Conservation (phyloP, 768 basidiomycete species). For the Pisolithus tinctorius region DNA sequence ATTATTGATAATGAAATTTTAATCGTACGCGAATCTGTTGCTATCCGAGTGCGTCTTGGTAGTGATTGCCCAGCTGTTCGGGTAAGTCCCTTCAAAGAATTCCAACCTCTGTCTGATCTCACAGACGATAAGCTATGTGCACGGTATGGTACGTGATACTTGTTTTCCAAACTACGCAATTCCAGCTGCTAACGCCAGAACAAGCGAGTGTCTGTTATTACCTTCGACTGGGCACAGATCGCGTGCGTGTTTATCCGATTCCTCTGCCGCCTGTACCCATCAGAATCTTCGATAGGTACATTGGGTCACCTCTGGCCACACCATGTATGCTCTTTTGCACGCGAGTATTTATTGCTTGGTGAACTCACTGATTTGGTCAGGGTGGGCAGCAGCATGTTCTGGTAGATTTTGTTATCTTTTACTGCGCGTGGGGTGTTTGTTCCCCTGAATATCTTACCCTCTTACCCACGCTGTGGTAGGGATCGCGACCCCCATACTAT, state of each 20-base stretch:
- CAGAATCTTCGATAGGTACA: slow-evolving; percentile 14
- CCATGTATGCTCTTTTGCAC: slow-evolving; percentile 38
- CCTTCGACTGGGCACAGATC: slow-evolving; percentile 79
- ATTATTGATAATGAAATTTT: too few relatives aligned
- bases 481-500: slow-evolving; percentile 30
- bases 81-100: slow-evolving; percentile 25
- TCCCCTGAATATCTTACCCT: slow-evolving; percentile 20
- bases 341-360: neutral
- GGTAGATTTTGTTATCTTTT: slow-evolving; percentile 58
- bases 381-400: slow-evolving; percentile 77
- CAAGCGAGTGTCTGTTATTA: slow-evolving; percentile 62
- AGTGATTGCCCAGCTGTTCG: slow-evolving; percentile 43
- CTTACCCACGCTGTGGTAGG: slow-evolving; percentile 8
- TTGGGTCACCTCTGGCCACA: slow-evolving; percentile 53
- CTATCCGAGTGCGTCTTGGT: slow-evolving; percentile 6
- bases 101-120: neutral
- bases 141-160: slow-evolving; percentile 37
- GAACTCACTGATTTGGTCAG: slow-evolving; percentile 8
- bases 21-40: too few relatives aligned
- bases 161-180: neutral
- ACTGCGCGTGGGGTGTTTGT: slow-evolving; percentile 52
- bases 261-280: neutral
- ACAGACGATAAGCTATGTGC: slow-evolving; percentile 22
- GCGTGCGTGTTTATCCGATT: slow-evolving; percentile 21
- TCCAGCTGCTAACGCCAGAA: neutral